phyloP scores from a whole-genome alignment of 2,329 filamentous ascomycete species.

The Xylaria hypoxylon region DNA sequence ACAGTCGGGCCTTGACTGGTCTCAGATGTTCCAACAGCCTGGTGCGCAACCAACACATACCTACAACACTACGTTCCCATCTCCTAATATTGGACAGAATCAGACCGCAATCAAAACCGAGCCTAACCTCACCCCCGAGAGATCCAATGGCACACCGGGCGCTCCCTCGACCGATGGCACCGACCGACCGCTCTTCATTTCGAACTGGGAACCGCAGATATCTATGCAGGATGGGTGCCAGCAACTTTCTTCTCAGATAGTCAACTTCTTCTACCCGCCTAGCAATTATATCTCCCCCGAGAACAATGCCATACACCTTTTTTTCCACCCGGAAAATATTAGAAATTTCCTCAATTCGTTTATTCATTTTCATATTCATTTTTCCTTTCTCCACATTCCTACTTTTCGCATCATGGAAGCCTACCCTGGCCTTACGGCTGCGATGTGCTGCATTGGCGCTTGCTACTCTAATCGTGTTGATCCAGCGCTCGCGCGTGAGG shows the following conservation, averaged over 20 bases:
- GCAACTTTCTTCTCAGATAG: constrained; percentile 66
- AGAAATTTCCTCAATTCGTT: constrained; percentile 78
- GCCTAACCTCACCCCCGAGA: constrained; percentile 66
- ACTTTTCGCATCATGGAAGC: constrained; percentile 76
- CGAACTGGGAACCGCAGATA: constrained; percentile 62
- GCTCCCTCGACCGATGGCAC: constrained; percentile 57
- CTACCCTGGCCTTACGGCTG: constrained; percentile 74
- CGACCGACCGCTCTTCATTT: constrained; percentile 58
- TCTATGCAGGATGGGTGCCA: constrained; percentile 63
- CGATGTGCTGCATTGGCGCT: constrained; percentile 79
- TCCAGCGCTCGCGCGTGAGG: constrained; percentile 70
- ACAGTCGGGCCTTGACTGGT: constrained; percentile 77
- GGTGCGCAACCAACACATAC: constrained; percentile 70
- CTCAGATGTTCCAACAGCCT: constrained; percentile 78
- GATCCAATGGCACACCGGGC: constrained; percentile 59
- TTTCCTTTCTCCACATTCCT: constrained; percentile 77
- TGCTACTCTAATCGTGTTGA: constrained; percentile 75
- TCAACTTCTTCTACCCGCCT: constrained; percentile 68
- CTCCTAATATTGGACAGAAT: constrained; percentile 74
- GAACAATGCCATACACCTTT: constrained; percentile 66
- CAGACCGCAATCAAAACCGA: constrained; percentile 77
- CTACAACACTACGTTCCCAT: constrained; percentile 70
- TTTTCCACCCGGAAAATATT: constrained; percentile 75
- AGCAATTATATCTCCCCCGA: constrained; percentile 67
- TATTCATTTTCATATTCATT: constrained; percentile 78